Base-by-base conservation (phyloP, 108 stramenopile genomes). In the Nannochloropsis gaditana region DNA sequence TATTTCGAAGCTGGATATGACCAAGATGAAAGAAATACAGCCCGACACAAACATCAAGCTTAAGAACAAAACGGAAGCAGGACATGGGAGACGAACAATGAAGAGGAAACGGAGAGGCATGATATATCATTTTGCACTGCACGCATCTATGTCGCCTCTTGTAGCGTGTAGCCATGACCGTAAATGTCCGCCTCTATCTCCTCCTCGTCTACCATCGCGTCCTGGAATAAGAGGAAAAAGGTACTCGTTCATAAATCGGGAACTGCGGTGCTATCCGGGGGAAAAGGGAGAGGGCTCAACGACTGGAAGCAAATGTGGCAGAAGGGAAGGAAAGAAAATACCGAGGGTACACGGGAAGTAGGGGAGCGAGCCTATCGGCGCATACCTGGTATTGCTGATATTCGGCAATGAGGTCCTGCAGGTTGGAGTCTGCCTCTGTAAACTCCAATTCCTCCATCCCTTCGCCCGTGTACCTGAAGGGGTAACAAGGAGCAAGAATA, bases 391-490 rank as follows among this genome's bases (percentile, higher is more conserved):
- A 95, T 90, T 95, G 95, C 92, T 96, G 95, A 93, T 96, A 96
- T 91, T 96, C 95, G 81, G 94, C 94, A 50, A 96, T 93, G 83
- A 96, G 93, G 90, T 96, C 95, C 88, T 96, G 95, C 93, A 96
- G 93, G 94, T 96, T 96, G 47, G 94, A 94, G 90, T 96, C 95
- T 21, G 95, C 95, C 91, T 96, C 95, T 45, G 95, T 96, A 92
- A 95, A 95, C 91, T 95, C 95, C 94, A 95, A 94, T 90, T 95
- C 94, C 86, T 95, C 94, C 95, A 95, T 95, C 89, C 95, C 91
- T 88, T 91, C 91, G 41, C 90, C 90, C 11, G 91, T 91, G 90
- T 91, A 91, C 80, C 84, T 44, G n/a, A 41, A n/a, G 41, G 41
- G 9, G 44, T 9, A 21, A n/a, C 1, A 31, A 44, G 17, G 45